Evolutionary conservation across 768 basidiomycete genomes (phyloP).

Genomic region (Hemileccinum impolitum): DNA sequence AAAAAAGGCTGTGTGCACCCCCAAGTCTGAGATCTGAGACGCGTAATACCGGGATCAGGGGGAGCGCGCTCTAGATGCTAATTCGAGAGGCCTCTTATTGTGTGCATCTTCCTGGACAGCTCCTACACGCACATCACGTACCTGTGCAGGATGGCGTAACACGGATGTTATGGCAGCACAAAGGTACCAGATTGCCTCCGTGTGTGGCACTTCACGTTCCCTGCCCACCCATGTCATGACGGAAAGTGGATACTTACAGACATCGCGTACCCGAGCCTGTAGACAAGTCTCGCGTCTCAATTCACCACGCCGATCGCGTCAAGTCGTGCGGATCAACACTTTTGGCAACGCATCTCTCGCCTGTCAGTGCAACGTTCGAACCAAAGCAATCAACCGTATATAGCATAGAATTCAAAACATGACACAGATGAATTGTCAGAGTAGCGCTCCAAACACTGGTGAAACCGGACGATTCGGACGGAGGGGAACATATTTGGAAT

Average conservation of each 20-base stretch:
- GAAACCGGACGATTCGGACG: background rate
- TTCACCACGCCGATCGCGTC: background rate
- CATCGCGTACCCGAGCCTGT: background rate
- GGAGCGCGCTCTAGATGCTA: too few relatives aligned
- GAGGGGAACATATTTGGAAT: conserved; percentile 1
- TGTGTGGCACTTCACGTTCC: conserved; percentile 7
- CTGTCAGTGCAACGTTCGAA: background rate
- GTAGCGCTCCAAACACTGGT: conserved; percentile 7
- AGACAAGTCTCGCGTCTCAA: too few relatives aligned
- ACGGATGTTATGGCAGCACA: background rate
- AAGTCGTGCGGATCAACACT: background rate
- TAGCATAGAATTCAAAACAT: conserved; percentile 15
- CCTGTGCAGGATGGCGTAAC: conserved; percentile 1
- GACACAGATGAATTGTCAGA: conserved; percentile 12
- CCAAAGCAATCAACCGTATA: conserved; percentile 11
- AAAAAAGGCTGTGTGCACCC: background rate
- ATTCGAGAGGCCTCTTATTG: too few relatives aligned
- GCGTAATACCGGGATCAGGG: too few relatives aligned
- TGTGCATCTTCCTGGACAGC: background rate
- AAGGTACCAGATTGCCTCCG: conserved; percentile 19
- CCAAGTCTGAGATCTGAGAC: background rate
- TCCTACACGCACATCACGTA: background rate
- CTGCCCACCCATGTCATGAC: background rate
- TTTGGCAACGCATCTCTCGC: conserved; percentile 3
- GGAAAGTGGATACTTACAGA: background rate